Evolutionary conservation across 768 basidiomycete genomes (phyloP).

Genomic region (Dioszegia aurantiaca): DNA sequence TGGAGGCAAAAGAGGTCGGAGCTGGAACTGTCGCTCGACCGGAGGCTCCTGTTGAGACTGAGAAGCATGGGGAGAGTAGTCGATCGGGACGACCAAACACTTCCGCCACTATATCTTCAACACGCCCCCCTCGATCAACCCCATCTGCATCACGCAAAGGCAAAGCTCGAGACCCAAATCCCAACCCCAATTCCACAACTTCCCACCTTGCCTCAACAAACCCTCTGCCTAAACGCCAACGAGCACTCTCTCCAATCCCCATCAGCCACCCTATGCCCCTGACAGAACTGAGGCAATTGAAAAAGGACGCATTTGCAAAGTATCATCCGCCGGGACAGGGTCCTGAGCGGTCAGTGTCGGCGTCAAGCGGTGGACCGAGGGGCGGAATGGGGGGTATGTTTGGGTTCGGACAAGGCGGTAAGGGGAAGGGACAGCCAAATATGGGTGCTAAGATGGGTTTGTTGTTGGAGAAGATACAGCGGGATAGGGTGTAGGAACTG

Average conservation of each 20-base stretch:
- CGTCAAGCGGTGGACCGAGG: neutral
- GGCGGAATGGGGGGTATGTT: conserved; percentile 11
- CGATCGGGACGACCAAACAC: neutral
- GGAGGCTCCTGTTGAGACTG: conserved; percentile 7
- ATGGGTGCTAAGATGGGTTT: conserved; percentile 86
- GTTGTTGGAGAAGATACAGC: conserved; percentile 79
- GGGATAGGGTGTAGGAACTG: conserved; percentile 22
- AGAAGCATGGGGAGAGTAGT: conserved; percentile 15
- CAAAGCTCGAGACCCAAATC: conserved; percentile 2
- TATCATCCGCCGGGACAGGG: conserved; percentile 31
- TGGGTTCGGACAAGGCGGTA: conserved; percentile 28
- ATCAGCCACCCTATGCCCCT: conserved; percentile 18
- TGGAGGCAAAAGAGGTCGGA: neutral
- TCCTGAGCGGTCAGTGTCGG: too few relatives aligned
- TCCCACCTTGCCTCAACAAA: neutral
- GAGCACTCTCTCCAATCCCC: conserved; percentile 29
- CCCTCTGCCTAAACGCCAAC: conserved; percentile 1
- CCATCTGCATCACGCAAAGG: conserved; percentile 2
- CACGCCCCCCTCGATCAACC: neutral
- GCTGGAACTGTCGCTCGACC: conserved; percentile 1
- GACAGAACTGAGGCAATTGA: conserved; percentile 30
- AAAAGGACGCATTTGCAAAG: conserved; percentile 44
- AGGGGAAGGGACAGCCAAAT: conserved; percentile 58
- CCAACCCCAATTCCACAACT: neutral
- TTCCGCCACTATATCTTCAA: neutral